A percentile compares a stretch with the other conserved stretches of the same genome.
Conservation (phyloP, 306 rosid genomes). For the Urtica urens region DNA sequence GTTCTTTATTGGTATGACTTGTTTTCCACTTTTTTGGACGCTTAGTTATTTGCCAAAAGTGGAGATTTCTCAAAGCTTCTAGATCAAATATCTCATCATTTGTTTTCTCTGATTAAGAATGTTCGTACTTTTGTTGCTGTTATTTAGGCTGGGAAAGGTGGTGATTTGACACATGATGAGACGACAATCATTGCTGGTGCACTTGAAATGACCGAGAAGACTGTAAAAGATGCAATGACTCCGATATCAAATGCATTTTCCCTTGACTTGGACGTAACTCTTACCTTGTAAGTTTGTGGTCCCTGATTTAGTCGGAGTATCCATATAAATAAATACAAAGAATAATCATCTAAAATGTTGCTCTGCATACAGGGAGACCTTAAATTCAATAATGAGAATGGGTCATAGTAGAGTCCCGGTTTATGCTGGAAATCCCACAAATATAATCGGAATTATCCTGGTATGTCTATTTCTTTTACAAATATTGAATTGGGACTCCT, state of each 20-base stretch:
- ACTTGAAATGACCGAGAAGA: conserved; percentile 89
- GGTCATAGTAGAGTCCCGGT: conserved; percentile 99
- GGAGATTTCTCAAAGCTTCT: background rate
- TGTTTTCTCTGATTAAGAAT: conserved; percentile 15
- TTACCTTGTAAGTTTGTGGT: conserved; percentile 71
- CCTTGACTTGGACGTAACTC: conserved; percentile 86
- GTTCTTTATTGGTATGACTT: background rate
- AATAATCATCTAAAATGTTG: conserved; percentile 17
- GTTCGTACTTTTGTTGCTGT: conserved; percentile 12
- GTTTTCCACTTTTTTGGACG: no score
- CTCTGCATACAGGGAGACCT: conserved; percentile 49
- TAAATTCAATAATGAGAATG: conserved; percentile 75
- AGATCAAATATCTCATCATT: conserved; percentile 2
- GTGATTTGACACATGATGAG: conserved; percentile 94
- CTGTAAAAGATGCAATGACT: conserved; percentile 99
- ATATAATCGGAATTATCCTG: conserved; percentile 92
- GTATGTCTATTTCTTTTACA: conserved; percentile 32
- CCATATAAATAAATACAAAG: conserved; percentile 10
- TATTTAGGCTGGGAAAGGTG: conserved; percentile 95
- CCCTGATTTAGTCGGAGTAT: conserved; percentile 16
- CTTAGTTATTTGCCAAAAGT: no score
- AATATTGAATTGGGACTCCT: background rate
- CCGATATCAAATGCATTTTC: conserved; percentile 87
- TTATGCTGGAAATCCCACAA: conserved; percentile 52
- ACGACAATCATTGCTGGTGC: conserved; percentile 97